Evolutionary conservation across 1,139 yeast species (phyloP).

Genomic region (Zhuliangozyma parablackwelliae): DNA sequence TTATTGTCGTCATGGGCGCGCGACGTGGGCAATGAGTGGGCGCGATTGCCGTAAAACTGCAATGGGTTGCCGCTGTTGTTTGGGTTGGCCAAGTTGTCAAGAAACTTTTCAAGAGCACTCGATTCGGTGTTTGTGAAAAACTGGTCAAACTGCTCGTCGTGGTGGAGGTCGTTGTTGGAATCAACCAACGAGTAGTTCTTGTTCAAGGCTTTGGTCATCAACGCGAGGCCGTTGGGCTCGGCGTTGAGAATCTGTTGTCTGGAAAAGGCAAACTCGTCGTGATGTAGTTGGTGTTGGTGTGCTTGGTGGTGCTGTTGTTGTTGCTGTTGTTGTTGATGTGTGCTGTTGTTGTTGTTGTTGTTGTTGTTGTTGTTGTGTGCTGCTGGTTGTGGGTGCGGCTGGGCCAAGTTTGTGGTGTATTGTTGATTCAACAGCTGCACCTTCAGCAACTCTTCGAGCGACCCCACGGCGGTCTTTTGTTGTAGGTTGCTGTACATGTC

Average conservation of each 20-base stretch:
- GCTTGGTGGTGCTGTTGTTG: no score
- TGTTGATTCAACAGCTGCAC: slow-evolving; percentile 31
- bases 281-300: background rate
- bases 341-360: slow-evolving; percentile 2
- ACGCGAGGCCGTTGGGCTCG: slow-evolving; percentile 4
- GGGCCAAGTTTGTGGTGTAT: slow-evolving; percentile 7
- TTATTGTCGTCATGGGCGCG: background rate
- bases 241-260: slow-evolving; percentile 9
- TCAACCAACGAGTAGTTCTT: slow-evolving; percentile 1
- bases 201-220: slow-evolving; percentile 3
- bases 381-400: slow-evolving; percentile 1
- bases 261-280: slow-evolving; percentile 10
- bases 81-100: slow-evolving; percentile 41
- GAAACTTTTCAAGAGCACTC: slow-evolving; percentile 40
- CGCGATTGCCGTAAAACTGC: slow-evolving; percentile 22
- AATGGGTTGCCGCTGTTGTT: slow-evolving; percentile 11
- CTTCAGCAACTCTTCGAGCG: slow-evolving; percentile 36
- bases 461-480: slow-evolving; percentile 33
- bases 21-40: background rate
- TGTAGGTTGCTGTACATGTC: slow-evolving; percentile 37
- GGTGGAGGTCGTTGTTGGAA: slow-evolving; percentile 1
- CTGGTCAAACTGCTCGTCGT: slow-evolving; percentile 36
- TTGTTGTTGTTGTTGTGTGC: slow-evolving; percentile 2
- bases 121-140: slow-evolving; percentile 44
- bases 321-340: slow-evolving; percentile 3